These are phyloP conservation scores for Colletotrichum eleusines DNA, from an alignment of 2,329 filamentous ascomycete genomes.

Conservation along the genomic window DNA sequence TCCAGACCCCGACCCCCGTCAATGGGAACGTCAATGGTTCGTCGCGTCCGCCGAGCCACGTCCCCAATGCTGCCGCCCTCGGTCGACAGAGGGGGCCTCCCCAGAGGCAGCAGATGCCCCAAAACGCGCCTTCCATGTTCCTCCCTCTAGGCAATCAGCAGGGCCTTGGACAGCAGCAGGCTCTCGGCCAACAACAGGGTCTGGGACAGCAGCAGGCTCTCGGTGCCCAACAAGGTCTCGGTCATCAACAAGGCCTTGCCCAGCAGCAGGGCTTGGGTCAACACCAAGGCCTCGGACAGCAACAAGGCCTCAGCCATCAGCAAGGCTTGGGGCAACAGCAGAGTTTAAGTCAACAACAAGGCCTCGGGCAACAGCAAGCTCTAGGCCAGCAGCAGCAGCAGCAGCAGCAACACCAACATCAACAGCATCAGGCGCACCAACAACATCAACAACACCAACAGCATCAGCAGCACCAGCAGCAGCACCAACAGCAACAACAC, in stretches of 20 bases:
- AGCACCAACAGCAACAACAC: conserved; percentile 22
- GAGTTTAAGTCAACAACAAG: conserved; percentile 28
- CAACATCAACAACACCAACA: conserved; percentile 49
- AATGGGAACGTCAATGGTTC: conserved; percentile 63
- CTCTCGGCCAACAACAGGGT: conserved; percentile 37
- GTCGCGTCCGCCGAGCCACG: conserved; percentile 59
- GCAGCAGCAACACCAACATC: conserved; percentile 49
- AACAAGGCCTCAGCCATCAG: conserved; percentile 25
- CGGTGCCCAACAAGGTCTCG: conserved; percentile 36
- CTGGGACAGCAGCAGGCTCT: conserved; percentile 38
- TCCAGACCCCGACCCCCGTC: conserved; percentile 60
- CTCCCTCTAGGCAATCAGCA: conserved; percentile 46
- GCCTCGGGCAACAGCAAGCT: conserved; percentile 33
- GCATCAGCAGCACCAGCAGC: conserved; percentile 49
- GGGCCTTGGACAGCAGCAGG: conserved; percentile 38
- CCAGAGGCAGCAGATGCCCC: conserved; percentile 60
- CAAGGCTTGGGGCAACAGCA: conserved; percentile 31
- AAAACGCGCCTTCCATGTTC: conserved; percentile 54
- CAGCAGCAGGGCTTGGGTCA: conserved; percentile 36
- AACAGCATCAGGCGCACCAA: conserved; percentile 47
- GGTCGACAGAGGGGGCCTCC: conserved; percentile 59
- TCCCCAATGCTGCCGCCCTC: conserved; percentile 61
- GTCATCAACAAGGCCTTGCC: conserved; percentile 36
- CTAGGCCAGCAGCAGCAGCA: conserved; percentile 30
- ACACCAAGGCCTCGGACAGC: conserved; percentile 34